A percentile compares a stretch with the other conserved stretches of the same genome.
Conservation (phyloP, 805 yeast genomes). For the Hanseniaspora lindneri region DNA sequence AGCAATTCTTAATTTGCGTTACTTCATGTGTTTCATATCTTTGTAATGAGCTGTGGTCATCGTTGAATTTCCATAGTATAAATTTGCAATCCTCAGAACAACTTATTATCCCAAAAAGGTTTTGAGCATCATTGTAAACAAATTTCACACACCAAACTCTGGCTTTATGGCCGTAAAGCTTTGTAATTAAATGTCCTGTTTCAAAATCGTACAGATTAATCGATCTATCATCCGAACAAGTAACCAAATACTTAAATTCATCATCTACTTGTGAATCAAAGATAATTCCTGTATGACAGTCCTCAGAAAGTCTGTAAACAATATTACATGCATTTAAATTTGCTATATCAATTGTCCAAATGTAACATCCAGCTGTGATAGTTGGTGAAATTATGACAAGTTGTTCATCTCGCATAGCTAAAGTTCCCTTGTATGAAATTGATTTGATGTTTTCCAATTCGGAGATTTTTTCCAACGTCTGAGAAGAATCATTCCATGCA, state of each 20-base stretch:
- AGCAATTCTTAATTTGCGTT: conserved; percentile 75
- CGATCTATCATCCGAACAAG: conserved; percentile 92
- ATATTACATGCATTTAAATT: too few relatives aligned
- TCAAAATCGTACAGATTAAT: conserved; percentile 59
- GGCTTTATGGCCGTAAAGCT: conserved; percentile 95
- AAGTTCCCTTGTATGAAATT: conserved; percentile 76
- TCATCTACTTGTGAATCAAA: conserved; percentile 61
- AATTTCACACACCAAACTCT: conserved; percentile 79
- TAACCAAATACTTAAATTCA: conserved; percentile 44
- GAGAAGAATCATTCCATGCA: conserved; percentile 25
- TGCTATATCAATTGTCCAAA: conserved; percentile 57
- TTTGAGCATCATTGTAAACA: conserved; percentile 28
- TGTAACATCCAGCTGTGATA: conserved; percentile 72
- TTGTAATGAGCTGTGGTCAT: conserved; percentile 17
- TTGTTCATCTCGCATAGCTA: conserved; percentile 34
- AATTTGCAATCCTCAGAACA: conserved; percentile 81
- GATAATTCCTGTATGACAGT: conserved; percentile 81
- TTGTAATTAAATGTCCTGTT: conserved; percentile 48
- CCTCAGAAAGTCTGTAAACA: conserved; percentile 5
- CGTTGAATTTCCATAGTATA: conserved; percentile 55
- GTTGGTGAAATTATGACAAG: conserved; percentile 78
- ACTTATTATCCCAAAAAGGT: conserved; percentile 37
- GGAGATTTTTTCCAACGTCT: conserved; percentile 24
- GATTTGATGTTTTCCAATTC: conserved; percentile 56
- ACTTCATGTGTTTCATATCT: conserved; percentile 42